A percentile compares a stretch with the other conserved stretches of the same genome.
Evolutionary conservation across 306 rosid genomes (phyloP).

Genomic region (Fagus crenata): DNA sequence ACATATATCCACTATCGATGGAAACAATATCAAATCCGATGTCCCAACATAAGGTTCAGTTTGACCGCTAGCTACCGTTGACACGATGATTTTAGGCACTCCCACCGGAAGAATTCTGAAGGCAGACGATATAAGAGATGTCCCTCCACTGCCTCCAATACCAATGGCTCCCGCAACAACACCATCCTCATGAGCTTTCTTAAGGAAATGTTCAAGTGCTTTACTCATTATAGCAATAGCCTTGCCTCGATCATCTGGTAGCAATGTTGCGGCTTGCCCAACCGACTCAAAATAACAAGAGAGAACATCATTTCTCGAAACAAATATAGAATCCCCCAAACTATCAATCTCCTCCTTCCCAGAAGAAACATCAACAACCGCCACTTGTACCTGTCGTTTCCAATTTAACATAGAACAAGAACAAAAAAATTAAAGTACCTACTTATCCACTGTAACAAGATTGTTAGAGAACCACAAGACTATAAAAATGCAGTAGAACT

Average conservation of each 20-base stretch:
- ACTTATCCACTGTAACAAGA: neutral
- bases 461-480: neutral
- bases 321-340: conserved; percentile 49
- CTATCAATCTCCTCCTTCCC: conserved; percentile 36
- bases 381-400: conserved; percentile 51
- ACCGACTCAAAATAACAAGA: conserved; percentile 34
- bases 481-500: neutral
- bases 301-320: conserved; percentile 62
- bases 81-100: conserved; percentile 76
- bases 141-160: conserved; percentile 86
- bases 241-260: conserved; percentile 69
- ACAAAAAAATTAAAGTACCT: neutral
- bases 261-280: conserved; percentile 29
- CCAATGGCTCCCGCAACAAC: conserved; percentile 71
- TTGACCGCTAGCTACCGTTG: conserved; percentile 89
- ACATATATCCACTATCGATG: conserved; percentile 75
- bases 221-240: conserved; percentile 69
- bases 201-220: conserved; percentile 56
- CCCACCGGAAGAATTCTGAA: conserved; percentile 73
- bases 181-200: conserved; percentile 43
- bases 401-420: neutral
- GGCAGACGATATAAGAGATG: conserved; percentile 65
- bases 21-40: conserved; percentile 70
- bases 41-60: conserved; percentile 80
- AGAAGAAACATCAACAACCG: conserved; percentile 72